Conservation (phyloP, 1,139 yeast species). For the Suhomyces panamericanus region DNA sequence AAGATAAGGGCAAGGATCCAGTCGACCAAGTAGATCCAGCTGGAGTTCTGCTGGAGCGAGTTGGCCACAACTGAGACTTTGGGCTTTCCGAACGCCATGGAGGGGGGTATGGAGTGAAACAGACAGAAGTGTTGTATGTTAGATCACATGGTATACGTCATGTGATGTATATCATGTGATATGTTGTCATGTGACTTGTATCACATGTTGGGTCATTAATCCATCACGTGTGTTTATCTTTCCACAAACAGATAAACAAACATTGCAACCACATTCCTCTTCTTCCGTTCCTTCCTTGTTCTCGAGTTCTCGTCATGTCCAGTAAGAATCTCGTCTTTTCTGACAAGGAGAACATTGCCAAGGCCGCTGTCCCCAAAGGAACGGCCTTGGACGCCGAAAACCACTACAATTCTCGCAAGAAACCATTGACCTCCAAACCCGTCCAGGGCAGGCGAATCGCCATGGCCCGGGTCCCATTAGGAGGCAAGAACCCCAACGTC, state of each 20-base stretch:
- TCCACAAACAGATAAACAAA: conserved; percentile 4
- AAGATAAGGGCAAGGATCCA: conserved; percentile 73
- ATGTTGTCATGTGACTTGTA: no score
- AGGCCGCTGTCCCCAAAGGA: conserved; percentile 5
- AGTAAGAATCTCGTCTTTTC: conserved; percentile 10
- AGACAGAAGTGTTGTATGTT: no score
- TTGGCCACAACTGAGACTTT: conserved; percentile 22
- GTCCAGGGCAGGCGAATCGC: conserved; percentile 6
- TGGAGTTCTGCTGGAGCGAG: conserved; percentile 41
- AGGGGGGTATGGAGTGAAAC: not conserved
- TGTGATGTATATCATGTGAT: not conserved
- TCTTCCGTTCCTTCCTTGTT: not conserved
- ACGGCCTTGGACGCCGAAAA: conserved; percentile 8
- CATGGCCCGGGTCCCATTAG: conserved; percentile 44
- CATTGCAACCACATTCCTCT: not conserved
- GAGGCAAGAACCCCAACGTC: conserved; percentile 49
- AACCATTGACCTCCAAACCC: conserved; percentile 6
- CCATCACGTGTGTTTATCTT: no score
- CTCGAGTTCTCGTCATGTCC: not conserved
- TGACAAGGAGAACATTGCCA: conserved; percentile 14
- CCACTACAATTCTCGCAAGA: conserved; percentile 4
- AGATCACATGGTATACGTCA: not conserved
- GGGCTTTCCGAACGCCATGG: conserved; percentile 29
- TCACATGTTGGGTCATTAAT: no score
- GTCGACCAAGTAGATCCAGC: conserved; percentile 83